These are phyloP conservation scores for Neofusicoccum parvum DNA, from an alignment of 2,329 filamentous ascomycete species.

Conservation along the genomic window DNA sequence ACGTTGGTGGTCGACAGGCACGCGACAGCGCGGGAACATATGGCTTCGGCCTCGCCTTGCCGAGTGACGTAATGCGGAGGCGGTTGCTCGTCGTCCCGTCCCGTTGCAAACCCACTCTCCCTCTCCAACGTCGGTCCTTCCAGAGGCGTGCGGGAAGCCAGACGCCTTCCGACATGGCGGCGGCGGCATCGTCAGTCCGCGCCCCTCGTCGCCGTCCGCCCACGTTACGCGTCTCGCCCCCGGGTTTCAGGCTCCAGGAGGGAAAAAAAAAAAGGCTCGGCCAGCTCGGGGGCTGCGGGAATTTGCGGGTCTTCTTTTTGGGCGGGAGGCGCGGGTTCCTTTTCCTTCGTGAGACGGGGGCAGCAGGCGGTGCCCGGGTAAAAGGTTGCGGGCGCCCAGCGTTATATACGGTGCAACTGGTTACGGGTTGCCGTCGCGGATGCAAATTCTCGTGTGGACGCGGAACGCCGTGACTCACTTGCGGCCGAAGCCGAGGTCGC, in stretches of 20 bases:
- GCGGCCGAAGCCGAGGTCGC: constrained; percentile 2
- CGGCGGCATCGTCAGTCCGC: no score
- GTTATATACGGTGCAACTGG: constrained; percentile 13
- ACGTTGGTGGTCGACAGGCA: neutral
- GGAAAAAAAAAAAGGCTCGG: no score
- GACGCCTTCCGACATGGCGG: neutral
- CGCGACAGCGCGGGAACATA: neutral
- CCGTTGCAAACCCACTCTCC: neutral
- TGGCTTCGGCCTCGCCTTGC: neutral
- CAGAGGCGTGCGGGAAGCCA: neutral
- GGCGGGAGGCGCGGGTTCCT: neutral
- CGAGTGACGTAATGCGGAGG: constrained; percentile 13
- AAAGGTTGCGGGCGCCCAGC: neutral
- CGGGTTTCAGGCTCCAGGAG: no score
- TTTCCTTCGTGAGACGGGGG: neutral
- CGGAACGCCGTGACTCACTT: neutral
- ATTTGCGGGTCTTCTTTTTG: neutral
- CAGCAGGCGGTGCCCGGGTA: neutral
- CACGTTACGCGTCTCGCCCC: no score
- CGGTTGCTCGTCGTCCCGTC: constrained; percentile 3
- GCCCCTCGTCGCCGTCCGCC: no score
- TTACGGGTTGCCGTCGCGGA: constrained; percentile 6
- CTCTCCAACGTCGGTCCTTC: neutral
- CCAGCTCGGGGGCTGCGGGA: neutral
- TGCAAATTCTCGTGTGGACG: neutral